These are phyloP conservation scores for Cymbopogon citratus DNA, from an alignment of 176 grass and related monocot genomes.

Conservation along the genomic window DNA sequence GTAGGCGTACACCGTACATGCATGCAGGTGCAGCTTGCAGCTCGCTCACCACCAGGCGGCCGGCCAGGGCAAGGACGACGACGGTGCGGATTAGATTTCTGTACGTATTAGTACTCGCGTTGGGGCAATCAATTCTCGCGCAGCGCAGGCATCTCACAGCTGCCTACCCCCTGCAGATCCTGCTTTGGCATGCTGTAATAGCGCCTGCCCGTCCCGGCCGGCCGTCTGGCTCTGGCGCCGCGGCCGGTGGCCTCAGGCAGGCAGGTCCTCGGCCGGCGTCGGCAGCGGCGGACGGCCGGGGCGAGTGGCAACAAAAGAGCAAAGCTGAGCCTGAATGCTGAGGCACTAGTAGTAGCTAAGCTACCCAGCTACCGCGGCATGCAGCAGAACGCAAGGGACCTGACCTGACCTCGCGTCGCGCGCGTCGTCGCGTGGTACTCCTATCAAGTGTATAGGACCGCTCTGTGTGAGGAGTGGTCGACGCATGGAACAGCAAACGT, in stretches of 20 bases:
- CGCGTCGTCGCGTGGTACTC: background rate
- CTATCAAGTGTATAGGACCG: too few species aligned
- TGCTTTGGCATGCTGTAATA: background rate
- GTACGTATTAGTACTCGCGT: background rate
- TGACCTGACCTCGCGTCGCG: background rate
- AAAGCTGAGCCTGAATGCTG: too few species aligned
- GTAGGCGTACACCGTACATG: background rate
- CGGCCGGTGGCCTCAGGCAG: background rate
- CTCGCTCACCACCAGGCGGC: too few species aligned
- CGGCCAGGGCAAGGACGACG: background rate
- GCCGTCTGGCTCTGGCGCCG: background rate
- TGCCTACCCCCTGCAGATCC: conserved; percentile 20
- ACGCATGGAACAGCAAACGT: background rate
- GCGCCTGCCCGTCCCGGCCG: background rate
- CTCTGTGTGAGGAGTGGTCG: too few species aligned
- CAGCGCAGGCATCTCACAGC: background rate
- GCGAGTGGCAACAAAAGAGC: background rate
- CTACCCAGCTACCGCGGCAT: background rate
- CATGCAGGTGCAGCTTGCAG: background rate
- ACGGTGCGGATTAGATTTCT: background rate
- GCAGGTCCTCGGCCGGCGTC: background rate
- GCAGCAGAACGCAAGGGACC: background rate
- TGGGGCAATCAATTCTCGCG: conserved; percentile 19
- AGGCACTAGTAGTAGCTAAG: background rate
- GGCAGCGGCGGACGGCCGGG: background rate